Evolutionary conservation across 78 protist species (phyloP).

Genomic region (Dictyostelium firmibasis): DNA sequence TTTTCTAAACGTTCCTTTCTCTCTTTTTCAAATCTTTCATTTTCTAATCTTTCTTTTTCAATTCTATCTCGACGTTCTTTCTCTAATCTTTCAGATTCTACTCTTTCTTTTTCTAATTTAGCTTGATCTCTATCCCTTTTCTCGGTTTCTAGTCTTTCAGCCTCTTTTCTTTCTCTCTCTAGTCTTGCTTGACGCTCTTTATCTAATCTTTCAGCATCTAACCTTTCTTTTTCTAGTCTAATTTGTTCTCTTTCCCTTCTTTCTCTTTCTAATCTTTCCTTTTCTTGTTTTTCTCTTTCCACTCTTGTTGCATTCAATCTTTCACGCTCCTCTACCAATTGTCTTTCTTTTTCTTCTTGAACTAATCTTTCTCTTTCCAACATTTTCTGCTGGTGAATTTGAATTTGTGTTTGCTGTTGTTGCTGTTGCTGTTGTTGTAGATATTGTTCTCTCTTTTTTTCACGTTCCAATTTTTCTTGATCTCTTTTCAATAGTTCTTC

Average conservation of each 20-base stretch:
- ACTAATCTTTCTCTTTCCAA: background rate
- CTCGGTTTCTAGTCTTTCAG: background rate
- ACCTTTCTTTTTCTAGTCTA: background rate
- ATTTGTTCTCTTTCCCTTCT: background rate
- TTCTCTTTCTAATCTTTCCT: background rate
- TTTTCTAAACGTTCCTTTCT: background rate
- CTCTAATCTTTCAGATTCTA: background rate
- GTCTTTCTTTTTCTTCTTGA: background rate
- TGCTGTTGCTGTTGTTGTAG: background rate
- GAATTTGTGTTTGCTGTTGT: background rate
- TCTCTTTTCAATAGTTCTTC: conserved; percentile 7
- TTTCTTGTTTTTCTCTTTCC: background rate
- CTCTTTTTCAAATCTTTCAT: background rate
- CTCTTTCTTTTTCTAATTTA: background rate
- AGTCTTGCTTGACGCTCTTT: background rate
- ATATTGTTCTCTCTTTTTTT: background rate
- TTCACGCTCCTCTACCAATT: background rate
- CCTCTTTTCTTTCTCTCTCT: background rate
- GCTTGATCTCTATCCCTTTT: background rate
- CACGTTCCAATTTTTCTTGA: conserved; percentile 1
- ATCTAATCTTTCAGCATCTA: background rate
- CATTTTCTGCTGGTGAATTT: background rate
- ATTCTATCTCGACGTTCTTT: background rate
- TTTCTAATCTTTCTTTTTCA: background rate
- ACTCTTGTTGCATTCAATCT: background rate